phyloP scores from a whole-genome alignment of 768 basidiomycete genomes.

The Tylopilus sp. region DNA sequence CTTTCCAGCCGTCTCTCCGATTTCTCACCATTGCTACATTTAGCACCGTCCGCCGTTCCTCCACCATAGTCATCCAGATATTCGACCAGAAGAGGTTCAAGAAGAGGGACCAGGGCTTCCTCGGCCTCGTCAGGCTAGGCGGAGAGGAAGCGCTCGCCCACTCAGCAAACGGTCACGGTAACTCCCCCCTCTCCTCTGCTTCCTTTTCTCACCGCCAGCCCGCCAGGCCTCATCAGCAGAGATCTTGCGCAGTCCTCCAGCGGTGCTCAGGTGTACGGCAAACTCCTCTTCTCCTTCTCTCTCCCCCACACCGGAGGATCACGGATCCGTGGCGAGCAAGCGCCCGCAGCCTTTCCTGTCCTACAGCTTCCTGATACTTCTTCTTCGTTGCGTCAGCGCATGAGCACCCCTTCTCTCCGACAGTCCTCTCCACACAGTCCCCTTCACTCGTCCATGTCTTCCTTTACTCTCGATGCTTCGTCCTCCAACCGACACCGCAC shows the following conservation, averaged over 20 bases:
- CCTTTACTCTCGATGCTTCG: slow-evolving; percentile 13
- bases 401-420: slow-evolving; percentile 25
- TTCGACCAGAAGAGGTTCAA: slow-evolving; percentile 90
- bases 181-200: not conserved
- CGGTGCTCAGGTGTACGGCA: slow-evolving; percentile 65
- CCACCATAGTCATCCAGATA: slow-evolving; percentile 78
- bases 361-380: slow-evolving; percentile 14
- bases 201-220: not conserved
- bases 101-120: slow-evolving; percentile 79
- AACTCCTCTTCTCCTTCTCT: slow-evolving; percentile 66
- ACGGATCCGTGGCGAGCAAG: slow-evolving; percentile 17
- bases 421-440: slow-evolving; percentile 18
- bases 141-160: slow-evolving; percentile 52
- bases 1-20: not conserved
- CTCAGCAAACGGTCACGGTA: slow-evolving; percentile 48
- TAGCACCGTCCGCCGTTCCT: slow-evolving; percentile 70
- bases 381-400: slow-evolving; percentile 15
- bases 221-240: slow-evolving; percentile 62
- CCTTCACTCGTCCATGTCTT: slow-evolving; percentile 17
- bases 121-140: slow-evolving; percentile 55
- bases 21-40: slow-evolving; percentile 1
- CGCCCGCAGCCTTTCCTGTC: slow-evolving; percentile 12
- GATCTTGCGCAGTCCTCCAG: slow-evolving; percentile 42
- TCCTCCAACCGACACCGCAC: slow-evolving; percentile 12
- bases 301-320: slow-evolving; percentile 32